A percentile compares a stretch with the other conserved stretches of the same genome.
Conservation (phyloP, 768 basidiomycete species). For the Collybiopsis luxurians region DNA sequence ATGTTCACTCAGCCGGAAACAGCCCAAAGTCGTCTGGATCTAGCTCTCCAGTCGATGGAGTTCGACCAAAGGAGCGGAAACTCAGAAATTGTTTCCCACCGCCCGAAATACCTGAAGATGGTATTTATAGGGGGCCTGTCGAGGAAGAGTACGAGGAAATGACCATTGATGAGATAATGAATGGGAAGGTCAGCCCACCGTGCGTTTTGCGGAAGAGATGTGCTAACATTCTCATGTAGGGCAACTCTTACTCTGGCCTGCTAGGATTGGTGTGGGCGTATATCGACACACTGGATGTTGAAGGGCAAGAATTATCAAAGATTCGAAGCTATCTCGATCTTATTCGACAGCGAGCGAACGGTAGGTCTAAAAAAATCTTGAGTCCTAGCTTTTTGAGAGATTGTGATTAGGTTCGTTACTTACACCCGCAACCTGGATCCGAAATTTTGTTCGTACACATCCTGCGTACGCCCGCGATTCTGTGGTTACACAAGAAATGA, state of each 20-base stretch:
- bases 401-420: conserved; percentile 60
- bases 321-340: conserved; percentile 80
- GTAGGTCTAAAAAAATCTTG: conserved; percentile 39
- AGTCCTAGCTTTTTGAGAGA: not conserved
- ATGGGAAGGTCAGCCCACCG: conserved; percentile 67
- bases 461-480: conserved; percentile 92
- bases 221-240: conserved; percentile 33
- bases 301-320: conserved; percentile 51
- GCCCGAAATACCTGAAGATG: conserved; percentile 50
- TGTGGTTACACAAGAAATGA: conserved; percentile 88
- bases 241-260: conserved; percentile 71
- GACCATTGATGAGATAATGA: conserved; percentile 89
- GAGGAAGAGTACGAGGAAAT: conserved; percentile 91
- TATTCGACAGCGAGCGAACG: conserved; percentile 74
- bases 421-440: conserved; percentile 92
- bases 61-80: conserved; percentile 56
- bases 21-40: conserved; percentile 37
- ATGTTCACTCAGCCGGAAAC: conserved; percentile 62
- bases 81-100: conserved; percentile 72
- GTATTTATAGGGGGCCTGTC: conserved; percentile 40
- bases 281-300: conserved; percentile 81
- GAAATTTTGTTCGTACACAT: conserved; percentile 87
- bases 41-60: conserved; percentile 36
- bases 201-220: not conserved
- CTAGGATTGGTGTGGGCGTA: conserved; percentile 81